Conservation (phyloP, 179 eudicot species). For the Patellifolia procumbens region DNA sequence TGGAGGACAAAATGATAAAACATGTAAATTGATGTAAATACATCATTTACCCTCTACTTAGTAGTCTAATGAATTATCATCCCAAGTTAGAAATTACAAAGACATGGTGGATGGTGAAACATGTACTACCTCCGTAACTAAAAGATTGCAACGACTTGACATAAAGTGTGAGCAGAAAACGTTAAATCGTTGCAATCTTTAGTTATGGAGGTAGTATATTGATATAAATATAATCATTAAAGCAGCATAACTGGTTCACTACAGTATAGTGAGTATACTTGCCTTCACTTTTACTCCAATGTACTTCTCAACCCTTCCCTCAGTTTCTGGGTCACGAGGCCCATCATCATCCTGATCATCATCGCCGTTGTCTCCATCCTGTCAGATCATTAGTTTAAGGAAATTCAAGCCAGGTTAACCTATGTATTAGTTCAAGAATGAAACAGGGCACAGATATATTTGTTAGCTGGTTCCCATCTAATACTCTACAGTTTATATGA, state of each 20-base stretch:
- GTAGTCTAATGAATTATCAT: neutral
- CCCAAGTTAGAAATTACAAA: neutral
- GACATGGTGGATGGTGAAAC: no score
- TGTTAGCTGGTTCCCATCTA: neutral
- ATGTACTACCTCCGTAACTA: no score
- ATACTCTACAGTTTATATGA: no score
- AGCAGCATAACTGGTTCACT: neutral
- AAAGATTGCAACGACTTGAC: no score
- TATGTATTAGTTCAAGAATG: neutral
- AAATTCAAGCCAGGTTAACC: slow-evolving; percentile 3
- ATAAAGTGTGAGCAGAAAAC: no score
- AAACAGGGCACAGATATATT: neutral
- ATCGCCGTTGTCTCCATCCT: slow-evolving; percentile 87
- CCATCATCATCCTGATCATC: slow-evolving; percentile 87
- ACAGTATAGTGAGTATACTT: slow-evolving; percentile 40
- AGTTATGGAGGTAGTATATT: no score
- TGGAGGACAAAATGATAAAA: no score
- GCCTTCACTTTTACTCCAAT: slow-evolving; percentile 98
- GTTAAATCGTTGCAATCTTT: no score
- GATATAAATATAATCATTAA: neutral
- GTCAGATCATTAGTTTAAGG: slow-evolving; percentile 12
- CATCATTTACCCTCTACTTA: neutral
- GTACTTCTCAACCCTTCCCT: slow-evolving; percentile 94
- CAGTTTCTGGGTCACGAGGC: slow-evolving; percentile 71
- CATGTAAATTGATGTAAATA: neutral